Base-by-base conservation (phyloP, 352 stramenopile genomes). In the Ochromonadaceae sp. region DNA sequence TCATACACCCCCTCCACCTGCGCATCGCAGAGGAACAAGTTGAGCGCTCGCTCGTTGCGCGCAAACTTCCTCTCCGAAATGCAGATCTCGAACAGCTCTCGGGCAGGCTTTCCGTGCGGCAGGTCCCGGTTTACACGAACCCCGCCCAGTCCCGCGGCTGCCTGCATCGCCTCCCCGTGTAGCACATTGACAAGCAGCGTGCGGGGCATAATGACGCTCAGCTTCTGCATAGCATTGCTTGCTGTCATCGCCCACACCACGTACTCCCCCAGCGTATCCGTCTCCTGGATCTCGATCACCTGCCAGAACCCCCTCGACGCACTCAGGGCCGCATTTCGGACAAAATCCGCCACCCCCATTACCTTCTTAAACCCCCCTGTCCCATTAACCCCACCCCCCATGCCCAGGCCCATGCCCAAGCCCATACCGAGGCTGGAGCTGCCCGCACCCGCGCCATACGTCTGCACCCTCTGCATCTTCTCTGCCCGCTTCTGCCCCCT, bases 221-320 rank as follows among this genome's bases (percentile, higher is more conserved):
- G 75, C 62, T 79, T 78, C 57, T 88, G 82, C 9, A 85, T 70
- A 61, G 89, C 79, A 40, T 84, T 78, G n/a, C 70, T 72, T 9
- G 73, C 74, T n/a, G 92, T 91, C 69, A 98, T 83, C n/a, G 93
- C 86, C 84, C 88, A 98, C n/a, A 93, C 80, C 28, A 85, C 83
- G 59, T 96, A 94, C 14, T 84, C 77, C 34, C 90, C 90, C 41
- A 59, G 68, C 17, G 71, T 76, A 39, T 79, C 69, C 39, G 80
- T 74, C 20, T 87, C 77, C 38, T 82, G 76, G n/a, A 92, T 70
- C 69, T 94, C 84, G 32, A 94, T 70, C 10, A 94, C 74, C 65
- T 92, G 83, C 78, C 81, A 90, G 65, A 84, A 80, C 41, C 75
- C 72, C 28, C 76, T 66, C 14, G 35, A 60, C 15, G 39, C 34